phyloP scores from a whole-genome alignment of 2,329 filamentous ascomycete genomes.

The Pseudomassariella vexata region DNA sequence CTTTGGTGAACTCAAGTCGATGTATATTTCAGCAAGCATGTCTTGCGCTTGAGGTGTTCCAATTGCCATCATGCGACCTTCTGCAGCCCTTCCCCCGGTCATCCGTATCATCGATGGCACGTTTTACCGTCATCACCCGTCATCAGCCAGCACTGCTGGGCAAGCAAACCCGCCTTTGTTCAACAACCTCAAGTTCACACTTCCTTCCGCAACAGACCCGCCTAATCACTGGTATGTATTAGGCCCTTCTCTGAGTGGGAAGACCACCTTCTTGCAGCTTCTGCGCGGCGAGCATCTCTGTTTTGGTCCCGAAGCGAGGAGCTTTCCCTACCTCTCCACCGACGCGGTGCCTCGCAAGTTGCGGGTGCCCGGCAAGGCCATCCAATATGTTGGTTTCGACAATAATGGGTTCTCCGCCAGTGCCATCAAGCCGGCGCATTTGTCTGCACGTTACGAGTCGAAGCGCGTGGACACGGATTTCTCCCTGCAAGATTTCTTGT shows the following conservation, averaged over 20 bases:
- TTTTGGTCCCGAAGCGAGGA: slow-evolving; percentile 67
- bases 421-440: slow-evolving; percentile 67
- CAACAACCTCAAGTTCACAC: slow-evolving; percentile 59
- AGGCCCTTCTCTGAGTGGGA: slow-evolving; percentile 70
- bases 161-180: slow-evolving; percentile 69
- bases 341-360: slow-evolving; percentile 51
- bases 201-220: slow-evolving; percentile 50
- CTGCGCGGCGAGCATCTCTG: slow-evolving; percentile 71
- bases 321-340: slow-evolving; percentile 71
- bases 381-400: slow-evolving; percentile 89
- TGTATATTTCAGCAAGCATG: too few relatives aligned
- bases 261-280: slow-evolving; percentile 77
- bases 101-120: slow-evolving; percentile 72
- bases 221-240: slow-evolving; percentile 77
- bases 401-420: slow-evolving; percentile 56
- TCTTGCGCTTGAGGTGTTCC: slow-evolving; percentile 13
- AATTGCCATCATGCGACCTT: slow-evolving; percentile 29
- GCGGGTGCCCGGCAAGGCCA: slow-evolving; percentile 58
- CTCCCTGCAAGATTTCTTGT: slow-evolving; percentile 72
- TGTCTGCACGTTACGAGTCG: slow-evolving; percentile 88
- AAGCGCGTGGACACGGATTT: slow-evolving; percentile 83
- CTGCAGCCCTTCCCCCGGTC: slow-evolving; percentile 45
- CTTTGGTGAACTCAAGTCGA: too few relatives aligned
- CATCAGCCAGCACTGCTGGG: slow-evolving; percentile 34
- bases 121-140: slow-evolving; percentile 74